phyloP scores from a whole-genome alignment of 306 rosid species.

The Citrullus colocynthis region DNA sequence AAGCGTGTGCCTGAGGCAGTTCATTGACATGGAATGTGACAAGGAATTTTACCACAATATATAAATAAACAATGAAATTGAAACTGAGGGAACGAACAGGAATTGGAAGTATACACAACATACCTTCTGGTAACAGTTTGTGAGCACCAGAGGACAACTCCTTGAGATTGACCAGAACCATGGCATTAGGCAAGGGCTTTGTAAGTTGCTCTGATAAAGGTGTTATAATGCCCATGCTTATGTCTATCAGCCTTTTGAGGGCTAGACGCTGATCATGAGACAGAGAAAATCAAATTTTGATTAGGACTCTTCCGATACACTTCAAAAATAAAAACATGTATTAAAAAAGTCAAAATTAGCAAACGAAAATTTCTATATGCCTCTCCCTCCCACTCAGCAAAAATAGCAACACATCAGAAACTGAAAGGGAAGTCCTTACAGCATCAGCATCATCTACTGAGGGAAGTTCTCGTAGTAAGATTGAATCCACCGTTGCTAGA shows the following conservation, averaged over 20 bases:
- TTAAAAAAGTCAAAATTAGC: too few relatives aligned
- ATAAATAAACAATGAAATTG: background rate
- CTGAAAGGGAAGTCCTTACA: slow-evolving; percentile 42
- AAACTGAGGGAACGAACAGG: background rate
- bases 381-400: background rate
- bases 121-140: slow-evolving; percentile 94
- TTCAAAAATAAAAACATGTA: background rate
- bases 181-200: slow-evolving; percentile 83
- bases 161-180: slow-evolving; percentile 80
- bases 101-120: background rate
- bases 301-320: background rate
- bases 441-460: slow-evolving; percentile 55
- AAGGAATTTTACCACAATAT: background rate
- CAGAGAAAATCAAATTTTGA: slow-evolving; percentile 8
- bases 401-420: slow-evolving; percentile 11
- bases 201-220: slow-evolving; percentile 94
- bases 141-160: slow-evolving; percentile 76
- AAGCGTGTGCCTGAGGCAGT: slow-evolving; percentile 61
- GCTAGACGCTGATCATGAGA: slow-evolving; percentile 63
- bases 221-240: slow-evolving; percentile 81
- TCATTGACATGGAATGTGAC: slow-evolving; percentile 6
- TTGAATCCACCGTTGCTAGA: slow-evolving; percentile 94
- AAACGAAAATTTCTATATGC: too few relatives aligned
- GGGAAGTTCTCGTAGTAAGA: slow-evolving; percentile 83
- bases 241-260: slow-evolving; percentile 76